Base-by-base conservation (phyloP, 116 monocot species). In the Zostera marina region DNA sequence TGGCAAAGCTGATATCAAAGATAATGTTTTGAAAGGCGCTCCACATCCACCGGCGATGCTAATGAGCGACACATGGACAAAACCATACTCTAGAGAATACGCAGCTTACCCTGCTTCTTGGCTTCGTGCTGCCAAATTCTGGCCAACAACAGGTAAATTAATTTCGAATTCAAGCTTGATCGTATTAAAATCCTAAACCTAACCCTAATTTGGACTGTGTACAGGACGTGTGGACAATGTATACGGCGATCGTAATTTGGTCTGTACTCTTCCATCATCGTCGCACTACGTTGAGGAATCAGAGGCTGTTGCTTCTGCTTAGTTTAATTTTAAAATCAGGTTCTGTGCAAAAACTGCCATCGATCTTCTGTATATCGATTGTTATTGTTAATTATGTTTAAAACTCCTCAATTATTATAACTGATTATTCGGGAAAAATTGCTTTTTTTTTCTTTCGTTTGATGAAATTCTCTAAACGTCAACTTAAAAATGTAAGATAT, bases 141-240 rank as follows among this genome's bases (percentile, higher is more conserved):
- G 98, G 98, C 98, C 98, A 11, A 81, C 98, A 8, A 98, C 86
- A 47, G 85, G 98, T 98, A 74, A 62, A 11, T 9, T 32, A n/a
- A n/a, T n/a, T n/a, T n/a, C n/a, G n/a, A n/a, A n/a, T n/a, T n/a
- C n/a, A n/a, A n/a, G n/a, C n/a, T n/a, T n/a, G n/a, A n/a, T n/a
- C n/a, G n/a, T n/a, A n/a, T n/a, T n/a, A n/a, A n/a, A n/a, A n/a
- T n/a, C n/a, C n/a, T n/a, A n/a, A n/a, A n/a, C n/a, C n/a, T n/a
- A n/a, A n/a, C n/a, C n/a, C n/a, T n/a, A n/a, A n/a, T n/a, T n/a
- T n/a, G n/a, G n/a, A n/a, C n/a, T 55, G 16, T 63, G 20, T 59
- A 66, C 79, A 98, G 98, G 90, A 41, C 98, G 90, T 41, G 98
- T 98, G 38, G 86, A 98, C 76, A 98, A 98, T 53, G 98, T 98